Evolutionary conservation across 23 red algal genomes (phyloP).

Genomic region (Gracilariopsis chorda): DNA sequence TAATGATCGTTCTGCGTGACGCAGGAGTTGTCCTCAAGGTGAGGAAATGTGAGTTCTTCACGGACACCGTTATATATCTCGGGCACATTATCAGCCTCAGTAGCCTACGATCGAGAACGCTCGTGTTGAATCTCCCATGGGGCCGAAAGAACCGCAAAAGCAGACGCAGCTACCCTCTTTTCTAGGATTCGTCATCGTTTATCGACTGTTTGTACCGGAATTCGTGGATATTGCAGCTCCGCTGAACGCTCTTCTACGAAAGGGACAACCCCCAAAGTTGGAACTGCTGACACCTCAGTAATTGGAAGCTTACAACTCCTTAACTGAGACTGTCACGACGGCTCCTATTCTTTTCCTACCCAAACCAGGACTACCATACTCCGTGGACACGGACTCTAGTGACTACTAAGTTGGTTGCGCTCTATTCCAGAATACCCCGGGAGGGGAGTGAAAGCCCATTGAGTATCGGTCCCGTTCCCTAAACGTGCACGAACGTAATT

Average conservation of each 20-base stretch:
- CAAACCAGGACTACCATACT: not conserved
- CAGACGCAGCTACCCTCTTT: constrained; percentile 20
- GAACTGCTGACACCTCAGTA: not conserved
- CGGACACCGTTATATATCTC: constrained; percentile 5
- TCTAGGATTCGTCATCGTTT: not conserved
- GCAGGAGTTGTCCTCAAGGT: constrained; percentile 35
- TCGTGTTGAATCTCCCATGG: not conserved
- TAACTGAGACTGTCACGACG: not conserved
- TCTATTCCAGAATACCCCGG: not conserved
- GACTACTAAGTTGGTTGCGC: constrained; percentile 1
- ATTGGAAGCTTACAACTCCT: not conserved
- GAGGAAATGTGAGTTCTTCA: constrained; percentile 37
- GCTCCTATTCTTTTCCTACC: not conserved
- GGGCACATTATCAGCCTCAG: constrained; percentile 32
- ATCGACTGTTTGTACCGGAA: not conserved
- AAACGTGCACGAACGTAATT: not conserved
- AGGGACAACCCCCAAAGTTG: not conserved
- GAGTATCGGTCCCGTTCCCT: constrained; percentile 10
- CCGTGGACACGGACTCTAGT: constrained; percentile 26
- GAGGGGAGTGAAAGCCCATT: not conserved
- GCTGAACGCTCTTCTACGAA: not conserved
- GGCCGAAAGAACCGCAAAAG: not conserved
- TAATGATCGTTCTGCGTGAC: constrained; percentile 3
- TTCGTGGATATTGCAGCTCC: not conserved
- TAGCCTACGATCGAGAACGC: not conserved